phyloP scores from a whole-genome alignment of 1,284 basidiomycete genomes.

The Lignosus rhinocerotis region DNA sequence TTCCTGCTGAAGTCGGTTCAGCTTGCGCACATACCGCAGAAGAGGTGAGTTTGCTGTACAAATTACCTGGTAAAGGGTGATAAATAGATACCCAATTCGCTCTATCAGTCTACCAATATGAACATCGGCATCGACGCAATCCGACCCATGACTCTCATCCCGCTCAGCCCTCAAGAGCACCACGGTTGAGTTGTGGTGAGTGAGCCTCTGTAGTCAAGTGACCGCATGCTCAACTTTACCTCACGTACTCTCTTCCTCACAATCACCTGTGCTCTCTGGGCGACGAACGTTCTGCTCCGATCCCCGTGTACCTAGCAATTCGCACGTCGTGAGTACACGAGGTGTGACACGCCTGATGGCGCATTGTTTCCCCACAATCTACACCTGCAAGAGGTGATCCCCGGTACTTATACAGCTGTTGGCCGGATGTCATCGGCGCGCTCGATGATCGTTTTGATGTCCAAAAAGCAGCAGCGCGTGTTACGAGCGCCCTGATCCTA shows the following conservation, averaged over 20 bases:
- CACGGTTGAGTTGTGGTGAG: background rate
- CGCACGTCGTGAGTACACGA: slow-evolving; percentile 29
- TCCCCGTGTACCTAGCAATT: slow-evolving; percentile 21
- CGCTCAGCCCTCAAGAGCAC: slow-evolving; percentile 60
- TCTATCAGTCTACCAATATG: slow-evolving; percentile 45
- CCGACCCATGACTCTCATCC: slow-evolving; percentile 57
- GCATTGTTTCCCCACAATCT: slow-evolving; percentile 41
- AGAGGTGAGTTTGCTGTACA: too few species aligned
- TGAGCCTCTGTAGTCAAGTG: too few species aligned
- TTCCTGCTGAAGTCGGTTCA: too few species aligned
- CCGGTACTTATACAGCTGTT: slow-evolving; percentile 16
- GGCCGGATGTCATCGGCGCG: slow-evolving; percentile 34
- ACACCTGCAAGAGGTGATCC: slow-evolving; percentile 30
- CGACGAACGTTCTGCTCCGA: slow-evolving; percentile 47
- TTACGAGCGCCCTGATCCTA: slow-evolving; percentile 33
- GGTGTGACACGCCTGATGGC: slow-evolving; percentile 31
- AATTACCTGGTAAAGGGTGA: too few species aligned
- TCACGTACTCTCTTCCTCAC: slow-evolving; percentile 47
- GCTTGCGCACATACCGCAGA: too few species aligned
- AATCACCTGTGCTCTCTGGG: slow-evolving; percentile 42
- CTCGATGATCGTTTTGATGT: slow-evolving; percentile 41
- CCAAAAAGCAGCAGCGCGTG: slow-evolving; percentile 42
- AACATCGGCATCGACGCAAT: slow-evolving; percentile 38
- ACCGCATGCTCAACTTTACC: background rate
- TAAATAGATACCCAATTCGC: too few species aligned